Conservation (phyloP, 371 early-diverging fungal species). For the Chytridium lagenaria region DNA sequence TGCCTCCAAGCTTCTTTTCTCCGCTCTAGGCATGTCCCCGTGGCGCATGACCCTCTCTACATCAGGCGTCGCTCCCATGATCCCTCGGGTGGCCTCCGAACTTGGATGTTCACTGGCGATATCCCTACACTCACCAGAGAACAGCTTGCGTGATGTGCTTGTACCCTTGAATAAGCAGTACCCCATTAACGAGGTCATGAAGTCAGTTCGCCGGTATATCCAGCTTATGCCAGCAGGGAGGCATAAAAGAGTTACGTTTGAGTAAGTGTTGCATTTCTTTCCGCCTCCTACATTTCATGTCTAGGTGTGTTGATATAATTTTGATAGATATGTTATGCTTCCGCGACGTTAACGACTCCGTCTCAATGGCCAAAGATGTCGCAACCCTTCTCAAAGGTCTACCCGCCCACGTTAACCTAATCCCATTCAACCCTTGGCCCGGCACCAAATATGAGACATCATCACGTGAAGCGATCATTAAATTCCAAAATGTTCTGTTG, state of each 20-base stretch:
- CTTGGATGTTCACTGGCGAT: conserved; percentile 75
- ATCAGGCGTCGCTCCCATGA: conserved; percentile 82
- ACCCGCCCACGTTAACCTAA: conserved; percentile 85
- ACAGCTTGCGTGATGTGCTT: conserved; percentile 73
- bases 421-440: conserved; percentile 59
- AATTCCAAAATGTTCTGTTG: conserved; percentile 30
- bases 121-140: conserved; percentile 82
- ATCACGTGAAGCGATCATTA: conserved; percentile 23
- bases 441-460: conserved; percentile 40
- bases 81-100: conserved; percentile 74
- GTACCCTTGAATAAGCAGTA: conserved; percentile 88
- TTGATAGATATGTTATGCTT: conserved; percentile 82
- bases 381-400: conserved; percentile 65
- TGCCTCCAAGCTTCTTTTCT: conserved; percentile 72
- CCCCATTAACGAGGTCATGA: conserved; percentile 68
- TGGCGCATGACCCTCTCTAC: conserved; percentile 84
- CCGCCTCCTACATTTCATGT: too few species aligned
- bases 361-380: conserved; percentile 71
- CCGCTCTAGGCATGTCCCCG: conserved; percentile 63
- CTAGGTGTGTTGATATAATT: too few species aligned
- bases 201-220: conserved; percentile 68
- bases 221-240: conserved; percentile 8
- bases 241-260: conserved; percentile 50
- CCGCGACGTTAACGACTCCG: conserved; percentile 79
- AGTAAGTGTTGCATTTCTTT: conserved; percentile 24